A percentile compares a stretch with the other conserved stretches of the same genome.
Evolutionary conservation across 257 asterid species (phyloP).

Genomic region (Rehmannia glutinosa): DNA sequence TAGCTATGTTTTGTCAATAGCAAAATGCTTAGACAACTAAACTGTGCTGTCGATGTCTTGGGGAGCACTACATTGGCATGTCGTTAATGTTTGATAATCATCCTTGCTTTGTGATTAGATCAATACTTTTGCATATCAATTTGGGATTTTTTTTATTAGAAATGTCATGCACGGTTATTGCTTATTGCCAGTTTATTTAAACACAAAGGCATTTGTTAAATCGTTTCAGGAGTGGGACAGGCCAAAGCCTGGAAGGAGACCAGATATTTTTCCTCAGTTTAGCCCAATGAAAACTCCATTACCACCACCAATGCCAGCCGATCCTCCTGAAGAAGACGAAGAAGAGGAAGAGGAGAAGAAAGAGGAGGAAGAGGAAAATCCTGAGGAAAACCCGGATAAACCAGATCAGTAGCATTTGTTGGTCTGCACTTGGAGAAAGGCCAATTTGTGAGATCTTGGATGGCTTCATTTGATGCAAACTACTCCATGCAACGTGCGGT

Average conservation of each 20-base stretch:
- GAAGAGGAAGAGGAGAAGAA: constrained; percentile 61
- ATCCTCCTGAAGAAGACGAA: constrained; percentile 67
- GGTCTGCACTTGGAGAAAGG: not conserved
- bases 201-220: not conserved
- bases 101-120: too few relatives aligned
- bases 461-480: not conserved
- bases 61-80: too few relatives aligned
- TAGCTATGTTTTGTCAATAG: too few relatives aligned
- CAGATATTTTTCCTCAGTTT: constrained; percentile 77
- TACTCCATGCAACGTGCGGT: not conserved
- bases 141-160: not conserved
- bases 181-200: not conserved
- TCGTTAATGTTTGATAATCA: too few relatives aligned
- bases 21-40: too few relatives aligned
- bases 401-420: constrained; percentile 11
- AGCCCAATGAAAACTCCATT: constrained; percentile 87
- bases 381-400: constrained; percentile 37
- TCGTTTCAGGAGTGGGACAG: constrained; percentile 59
- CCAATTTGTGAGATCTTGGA: not conserved
- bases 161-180: not conserved
- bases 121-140: too few relatives aligned
- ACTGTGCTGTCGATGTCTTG: too few relatives aligned
- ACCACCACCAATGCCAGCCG: constrained; percentile 70
- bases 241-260: constrained; percentile 65
- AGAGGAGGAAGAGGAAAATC: constrained; percentile 54